Conservation (phyloP, 306 rosid genomes). For the Glycyrrhiza uralensis region DNA sequence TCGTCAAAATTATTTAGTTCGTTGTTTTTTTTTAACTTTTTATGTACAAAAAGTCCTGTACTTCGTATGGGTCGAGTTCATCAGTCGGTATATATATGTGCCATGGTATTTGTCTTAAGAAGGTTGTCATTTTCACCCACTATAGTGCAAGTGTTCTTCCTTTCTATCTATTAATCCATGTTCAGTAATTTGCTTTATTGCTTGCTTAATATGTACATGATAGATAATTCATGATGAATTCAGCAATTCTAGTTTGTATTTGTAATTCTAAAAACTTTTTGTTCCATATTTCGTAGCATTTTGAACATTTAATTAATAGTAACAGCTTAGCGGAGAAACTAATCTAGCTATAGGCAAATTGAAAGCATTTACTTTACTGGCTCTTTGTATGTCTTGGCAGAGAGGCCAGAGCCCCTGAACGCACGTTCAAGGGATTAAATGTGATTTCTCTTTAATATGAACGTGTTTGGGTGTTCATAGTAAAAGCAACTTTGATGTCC, state of each 20-base stretch:
- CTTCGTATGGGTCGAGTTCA: too few species aligned
- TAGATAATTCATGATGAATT: not conserved
- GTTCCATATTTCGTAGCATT: not conserved
- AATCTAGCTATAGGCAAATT: not conserved
- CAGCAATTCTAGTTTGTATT: not conserved
- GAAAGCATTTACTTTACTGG: not conserved
- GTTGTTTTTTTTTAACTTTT: too few species aligned
- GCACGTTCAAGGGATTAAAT: too few species aligned
- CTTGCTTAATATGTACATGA: not conserved
- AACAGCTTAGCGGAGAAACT: not conserved
- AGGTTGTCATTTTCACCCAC: constrained; percentile 4
- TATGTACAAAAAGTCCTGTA: too few species aligned
- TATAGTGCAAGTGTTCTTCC: not conserved
- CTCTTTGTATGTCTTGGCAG: too few species aligned
- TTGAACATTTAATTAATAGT: not conserved
- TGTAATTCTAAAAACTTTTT: not conserved
- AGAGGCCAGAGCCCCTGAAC: too few species aligned
- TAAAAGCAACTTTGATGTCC: too few species aligned
- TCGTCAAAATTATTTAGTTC: too few species aligned
- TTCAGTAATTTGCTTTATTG: not conserved
- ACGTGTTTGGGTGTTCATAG: too few species aligned
- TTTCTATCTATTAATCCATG: not conserved
- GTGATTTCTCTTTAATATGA: too few species aligned
- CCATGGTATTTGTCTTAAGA: not conserved
- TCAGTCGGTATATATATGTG: too few species aligned